A percentile compares a stretch with the other conserved stretches of the same genome.
Conservation (phyloP, 1,284 basidiomycete species). For the Afroboletus lepidellus region DNA sequence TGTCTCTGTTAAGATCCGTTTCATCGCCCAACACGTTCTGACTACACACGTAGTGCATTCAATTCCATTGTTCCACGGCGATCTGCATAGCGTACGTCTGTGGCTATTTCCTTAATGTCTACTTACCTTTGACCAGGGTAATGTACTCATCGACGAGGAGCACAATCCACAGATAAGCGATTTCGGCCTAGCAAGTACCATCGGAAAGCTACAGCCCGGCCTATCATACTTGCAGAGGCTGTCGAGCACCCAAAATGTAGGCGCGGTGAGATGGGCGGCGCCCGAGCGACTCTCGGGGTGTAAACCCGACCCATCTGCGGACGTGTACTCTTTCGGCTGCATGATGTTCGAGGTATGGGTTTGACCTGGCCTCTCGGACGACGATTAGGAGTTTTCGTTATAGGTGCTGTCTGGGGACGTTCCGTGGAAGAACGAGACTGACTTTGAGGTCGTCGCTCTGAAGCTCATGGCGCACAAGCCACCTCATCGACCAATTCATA, state of each 20-base stretch:
- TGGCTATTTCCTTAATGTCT: background rate
- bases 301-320: no score
- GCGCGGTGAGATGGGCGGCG: no score
- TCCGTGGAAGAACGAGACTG: conserved; percentile 8
- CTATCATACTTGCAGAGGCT: no score
- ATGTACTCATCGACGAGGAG: conserved; percentile 11
- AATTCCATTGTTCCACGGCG: conserved; percentile 4
- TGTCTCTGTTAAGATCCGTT: background rate
- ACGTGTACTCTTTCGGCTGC: no score
- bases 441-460: background rate
- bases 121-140: background rate
- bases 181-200: background rate
- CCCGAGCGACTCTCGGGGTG: no score
- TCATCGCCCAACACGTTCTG: background rate
- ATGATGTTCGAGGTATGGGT: no score
- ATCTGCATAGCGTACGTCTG: conserved; percentile 7
- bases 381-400: background rate
- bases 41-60: conserved; percentile 11
- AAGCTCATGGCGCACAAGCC: conserved; percentile 1
- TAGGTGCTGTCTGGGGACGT: conserved; percentile 13
- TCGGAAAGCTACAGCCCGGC: no score
- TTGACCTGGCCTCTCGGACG: no score
- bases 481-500: background rate
- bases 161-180: conserved; percentile 6
- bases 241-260: no score